phyloP scores from a whole-genome alignment of 441 rosid species.

The Euphorbia celastroides region DNA sequence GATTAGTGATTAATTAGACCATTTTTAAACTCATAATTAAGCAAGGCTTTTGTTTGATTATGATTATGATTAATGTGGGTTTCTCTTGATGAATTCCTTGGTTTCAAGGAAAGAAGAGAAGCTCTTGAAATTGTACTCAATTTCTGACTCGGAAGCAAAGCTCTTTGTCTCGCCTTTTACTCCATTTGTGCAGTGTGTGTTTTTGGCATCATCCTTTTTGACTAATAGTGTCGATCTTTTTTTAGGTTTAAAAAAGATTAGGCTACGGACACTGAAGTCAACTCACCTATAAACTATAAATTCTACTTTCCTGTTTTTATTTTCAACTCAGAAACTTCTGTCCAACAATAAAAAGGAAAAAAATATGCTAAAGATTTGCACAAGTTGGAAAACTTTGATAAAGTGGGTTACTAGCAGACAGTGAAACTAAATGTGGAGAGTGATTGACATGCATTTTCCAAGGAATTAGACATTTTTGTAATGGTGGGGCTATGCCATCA shows the following conservation, averaged over 20 bases:
- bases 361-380: constrained; percentile 6
- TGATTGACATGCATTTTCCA: constrained; percentile 25
- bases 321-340: constrained; percentile 25
- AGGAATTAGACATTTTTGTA: constrained; percentile 3
- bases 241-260: constrained; percentile 29
- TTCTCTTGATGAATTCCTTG: constrained; percentile 25
- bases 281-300: constrained; percentile 18
- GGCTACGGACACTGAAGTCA: constrained; percentile 62
- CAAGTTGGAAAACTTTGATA: constrained; percentile 30
- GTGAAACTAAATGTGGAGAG: neutral
- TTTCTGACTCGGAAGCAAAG: constrained; percentile 38
- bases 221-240: constrained; percentile 22
- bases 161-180: constrained; percentile 25
- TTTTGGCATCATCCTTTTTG: constrained; percentile 11
- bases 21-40: too few species aligned
- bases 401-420: constrained; percentile 19
- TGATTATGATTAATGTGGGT: neutral
- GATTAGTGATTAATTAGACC: neutral
- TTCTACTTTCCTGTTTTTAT: constrained; percentile 10
- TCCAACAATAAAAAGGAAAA: constrained; percentile 17
- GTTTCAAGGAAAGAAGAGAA: constrained; percentile 38
- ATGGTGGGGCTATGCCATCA: constrained; percentile 20
- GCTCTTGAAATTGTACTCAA: constrained; percentile 35
- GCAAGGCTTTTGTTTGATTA: too few species aligned
- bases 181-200: constrained; percentile 14